A percentile compares a stretch with the other conserved stretches of the same genome.
phyloP scores from a whole-genome alignment of 2,329 filamentous ascomycete genomes.

The Dissoconium aciculare region DNA sequence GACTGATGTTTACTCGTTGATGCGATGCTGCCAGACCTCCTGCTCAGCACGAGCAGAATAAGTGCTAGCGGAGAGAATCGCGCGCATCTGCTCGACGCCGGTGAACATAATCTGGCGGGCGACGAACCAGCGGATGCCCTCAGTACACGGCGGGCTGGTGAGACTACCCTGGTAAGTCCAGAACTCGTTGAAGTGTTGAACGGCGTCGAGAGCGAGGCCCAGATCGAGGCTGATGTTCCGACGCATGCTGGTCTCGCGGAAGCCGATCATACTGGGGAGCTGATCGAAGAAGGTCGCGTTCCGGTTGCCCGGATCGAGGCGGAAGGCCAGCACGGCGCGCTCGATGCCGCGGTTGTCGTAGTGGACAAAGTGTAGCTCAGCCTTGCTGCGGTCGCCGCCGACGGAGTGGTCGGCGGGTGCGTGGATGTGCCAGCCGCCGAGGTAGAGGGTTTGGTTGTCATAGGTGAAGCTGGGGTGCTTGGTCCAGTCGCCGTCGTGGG shows the following conservation, averaged over 20 bases:
- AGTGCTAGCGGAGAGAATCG: constrained; percentile 31
- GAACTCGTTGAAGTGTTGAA: constrained; percentile 29
- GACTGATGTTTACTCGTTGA: no score
- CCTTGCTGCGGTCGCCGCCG: constrained; percentile 28
- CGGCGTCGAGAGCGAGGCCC: constrained; percentile 24
- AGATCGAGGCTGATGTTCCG: constrained; percentile 17
- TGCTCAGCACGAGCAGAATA: constrained; percentile 33
- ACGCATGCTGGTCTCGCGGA: constrained; percentile 9
- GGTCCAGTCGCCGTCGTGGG: constrained; percentile 26
- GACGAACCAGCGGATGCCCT: constrained; percentile 34
- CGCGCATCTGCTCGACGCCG: constrained; percentile 34
- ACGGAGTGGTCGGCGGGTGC: constrained; percentile 37
- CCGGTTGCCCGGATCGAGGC: constrained; percentile 30
- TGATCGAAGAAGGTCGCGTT: constrained; percentile 30
- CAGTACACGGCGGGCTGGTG: constrained; percentile 34
- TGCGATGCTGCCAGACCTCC: constrained; percentile 33
- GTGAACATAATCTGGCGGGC: constrained; percentile 29
- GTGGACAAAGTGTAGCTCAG: constrained; percentile 38
- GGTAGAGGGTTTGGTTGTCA: constrained; percentile 34
- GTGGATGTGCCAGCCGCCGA: constrained; percentile 39
- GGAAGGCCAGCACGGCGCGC: constrained; percentile 33
- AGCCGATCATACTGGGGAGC: constrained; percentile 21
- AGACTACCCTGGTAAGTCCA: constrained; percentile 37
- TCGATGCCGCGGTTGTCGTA: constrained; percentile 29
- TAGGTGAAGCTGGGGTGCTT: constrained; percentile 30